Conservation (phyloP, 257 asterid genomes). For the Henckelia pumila region DNA sequence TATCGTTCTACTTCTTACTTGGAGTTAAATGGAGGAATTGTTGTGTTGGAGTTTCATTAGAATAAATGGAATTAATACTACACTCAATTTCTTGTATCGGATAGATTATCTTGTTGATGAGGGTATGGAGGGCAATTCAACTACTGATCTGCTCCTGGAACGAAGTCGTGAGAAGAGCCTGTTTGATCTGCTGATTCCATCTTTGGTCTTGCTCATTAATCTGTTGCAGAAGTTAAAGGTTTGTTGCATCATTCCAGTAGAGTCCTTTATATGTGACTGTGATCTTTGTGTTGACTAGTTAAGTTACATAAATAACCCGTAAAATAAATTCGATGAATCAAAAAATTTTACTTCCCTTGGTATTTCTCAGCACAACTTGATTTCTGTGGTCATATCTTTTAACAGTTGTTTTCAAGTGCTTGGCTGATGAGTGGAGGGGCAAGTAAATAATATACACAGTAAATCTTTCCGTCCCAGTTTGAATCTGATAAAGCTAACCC, state of each 20-base stretch:
- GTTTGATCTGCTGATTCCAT: slow-evolving; percentile 78
- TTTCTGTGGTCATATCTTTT: too few relatives aligned
- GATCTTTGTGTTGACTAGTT: slow-evolving; percentile 18
- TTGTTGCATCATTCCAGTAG: slow-evolving; percentile 9
- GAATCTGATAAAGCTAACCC: too few relatives aligned
- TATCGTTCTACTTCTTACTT: too few relatives aligned
- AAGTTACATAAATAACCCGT: background rate
- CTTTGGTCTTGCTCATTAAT: slow-evolving; percentile 74
- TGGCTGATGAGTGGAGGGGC: too few relatives aligned
- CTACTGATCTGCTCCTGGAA: slow-evolving; percentile 87
- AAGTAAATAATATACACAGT: too few relatives aligned
- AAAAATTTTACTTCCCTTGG: too few relatives aligned
- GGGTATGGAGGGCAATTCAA: slow-evolving; percentile 82
- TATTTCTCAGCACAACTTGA: too few relatives aligned
- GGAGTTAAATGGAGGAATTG: background rate
- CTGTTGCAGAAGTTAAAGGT: slow-evolving; percentile 86
- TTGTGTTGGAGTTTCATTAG: slow-evolving; percentile 22
- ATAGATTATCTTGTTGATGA: slow-evolving; percentile 98
- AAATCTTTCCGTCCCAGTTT: too few relatives aligned
- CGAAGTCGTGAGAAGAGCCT: slow-evolving; percentile 91
- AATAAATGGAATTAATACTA: slow-evolving; percentile 9
- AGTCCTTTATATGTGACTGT: background rate
- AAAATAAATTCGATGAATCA: background rate
- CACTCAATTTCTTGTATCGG: slow-evolving; percentile 31
- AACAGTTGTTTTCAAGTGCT: too few relatives aligned